These are phyloP conservation scores for Micractinium conductrix DNA, from an alignment of 139 green algal species.

Conservation along the genomic window DNA sequence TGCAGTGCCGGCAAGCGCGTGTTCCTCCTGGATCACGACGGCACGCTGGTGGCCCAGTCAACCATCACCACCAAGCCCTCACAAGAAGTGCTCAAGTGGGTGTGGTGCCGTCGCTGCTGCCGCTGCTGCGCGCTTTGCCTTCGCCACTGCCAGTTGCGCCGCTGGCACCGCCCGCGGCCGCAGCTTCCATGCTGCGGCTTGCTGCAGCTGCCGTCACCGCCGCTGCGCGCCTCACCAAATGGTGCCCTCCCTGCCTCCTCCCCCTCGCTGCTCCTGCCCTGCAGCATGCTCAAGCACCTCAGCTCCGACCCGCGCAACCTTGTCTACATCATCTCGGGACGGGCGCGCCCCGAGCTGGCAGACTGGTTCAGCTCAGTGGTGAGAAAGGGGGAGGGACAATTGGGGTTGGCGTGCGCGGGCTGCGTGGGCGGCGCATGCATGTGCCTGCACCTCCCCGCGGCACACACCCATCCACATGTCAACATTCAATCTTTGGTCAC, in stretches of 20 bases:
- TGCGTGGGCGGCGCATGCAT: too few species aligned
- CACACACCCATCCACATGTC: too few species aligned
- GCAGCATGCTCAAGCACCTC: conserved; percentile 72
- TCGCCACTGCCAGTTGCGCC: neutral
- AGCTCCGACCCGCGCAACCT: conserved; percentile 79
- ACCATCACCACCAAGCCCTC: conserved; percentile 63
- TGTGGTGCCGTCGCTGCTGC: neutral
- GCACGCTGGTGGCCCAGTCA: conserved; percentile 85
- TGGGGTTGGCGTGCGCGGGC: too few species aligned
- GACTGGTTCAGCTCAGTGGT: conserved; percentile 89
- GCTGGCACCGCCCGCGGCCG: too few species aligned
- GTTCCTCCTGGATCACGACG: conserved; percentile 98
- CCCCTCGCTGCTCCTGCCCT: too few species aligned
- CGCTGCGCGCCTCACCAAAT: too few species aligned
- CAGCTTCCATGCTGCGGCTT: too few species aligned
- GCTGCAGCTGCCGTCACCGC: too few species aligned
- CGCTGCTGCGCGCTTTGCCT: neutral
- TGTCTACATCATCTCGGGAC: conserved; percentile 92
- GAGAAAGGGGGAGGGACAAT: too few species aligned
- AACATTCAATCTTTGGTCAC: too few species aligned
- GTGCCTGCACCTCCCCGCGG: too few species aligned
- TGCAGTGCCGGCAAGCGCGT: conserved; percentile 70
- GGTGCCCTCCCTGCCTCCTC: conserved; percentile 24
- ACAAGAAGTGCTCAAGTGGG: conserved; percentile 28
- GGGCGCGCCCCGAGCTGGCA: conserved; percentile 72